A percentile compares a stretch with the other conserved stretches of the same genome.
phyloP scores from a whole-genome alignment of 2,329 filamentous ascomycete species.

The Fusarium goolgardi region DNA sequence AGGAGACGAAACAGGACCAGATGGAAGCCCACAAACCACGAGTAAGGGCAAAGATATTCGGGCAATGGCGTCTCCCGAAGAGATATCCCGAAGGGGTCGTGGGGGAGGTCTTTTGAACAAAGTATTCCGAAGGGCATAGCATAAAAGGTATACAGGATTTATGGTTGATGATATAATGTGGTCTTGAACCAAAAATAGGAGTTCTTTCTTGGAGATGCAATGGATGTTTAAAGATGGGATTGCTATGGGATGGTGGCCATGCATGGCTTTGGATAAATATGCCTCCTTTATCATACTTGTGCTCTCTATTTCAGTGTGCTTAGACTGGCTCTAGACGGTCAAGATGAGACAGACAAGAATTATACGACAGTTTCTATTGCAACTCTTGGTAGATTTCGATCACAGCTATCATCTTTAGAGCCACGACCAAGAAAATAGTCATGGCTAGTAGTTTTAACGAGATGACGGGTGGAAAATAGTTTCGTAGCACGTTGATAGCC shows the following conservation, averaged over 20 bases:
- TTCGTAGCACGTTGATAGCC: neutral
- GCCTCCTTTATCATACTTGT: neutral
- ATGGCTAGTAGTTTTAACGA: neutral
- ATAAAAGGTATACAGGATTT: neutral
- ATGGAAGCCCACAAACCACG: slow-evolving; percentile 30
- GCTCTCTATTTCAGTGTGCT: neutral
- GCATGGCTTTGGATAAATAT: neutral
- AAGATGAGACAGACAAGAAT: neutral
- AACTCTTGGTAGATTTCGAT: neutral
- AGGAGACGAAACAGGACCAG: slow-evolving; percentile 41
- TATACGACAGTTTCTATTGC: neutral
- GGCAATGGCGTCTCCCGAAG: slow-evolving; percentile 31
- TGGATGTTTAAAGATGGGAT: neutral
- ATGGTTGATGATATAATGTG: slow-evolving; percentile 12
- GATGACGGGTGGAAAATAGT: neutral
- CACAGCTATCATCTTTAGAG: neutral
- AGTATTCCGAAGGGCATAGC: slow-evolving; percentile 50
- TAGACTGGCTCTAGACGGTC: neutral
- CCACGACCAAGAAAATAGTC: no score
- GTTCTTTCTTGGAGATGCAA: slow-evolving; percentile 3
- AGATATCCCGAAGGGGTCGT: slow-evolving; percentile 44
- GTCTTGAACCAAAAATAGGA: neutral
- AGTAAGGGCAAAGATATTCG: slow-evolving; percentile 41
- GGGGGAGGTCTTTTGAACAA: slow-evolving; percentile 52
- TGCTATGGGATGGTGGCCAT: neutral